These are phyloP conservation scores for Fomitopsis pulvina DNA, from an alignment of 768 basidiomycete genomes.

Conservation along the genomic window DNA sequence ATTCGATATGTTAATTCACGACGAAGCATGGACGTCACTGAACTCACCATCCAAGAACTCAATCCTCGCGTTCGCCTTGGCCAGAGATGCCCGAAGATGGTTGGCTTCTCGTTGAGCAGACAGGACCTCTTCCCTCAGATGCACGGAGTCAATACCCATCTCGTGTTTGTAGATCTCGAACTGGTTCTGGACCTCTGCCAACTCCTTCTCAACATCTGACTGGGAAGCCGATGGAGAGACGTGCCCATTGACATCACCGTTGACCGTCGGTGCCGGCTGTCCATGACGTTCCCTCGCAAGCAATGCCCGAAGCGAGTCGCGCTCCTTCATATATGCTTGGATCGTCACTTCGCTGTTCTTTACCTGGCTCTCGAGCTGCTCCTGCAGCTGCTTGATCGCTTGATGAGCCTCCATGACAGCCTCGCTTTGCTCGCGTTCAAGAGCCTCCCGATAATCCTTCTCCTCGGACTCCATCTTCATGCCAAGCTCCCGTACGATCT, in stretches of 20 bases:
- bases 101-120: conserved; percentile 63
- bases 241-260: conserved; percentile 28
- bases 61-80: conserved; percentile 78
- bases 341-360: conserved; percentile 62
- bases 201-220: conserved; percentile 46
- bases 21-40: background rate
- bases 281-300: conserved; percentile 39
- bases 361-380: conserved; percentile 75
- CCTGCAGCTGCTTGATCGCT: conserved; percentile 71
- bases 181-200: conserved; percentile 69
- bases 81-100: conserved; percentile 57
- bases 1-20: background rate
- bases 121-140: conserved; percentile 64
- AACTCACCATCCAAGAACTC: conserved; percentile 69
- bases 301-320: conserved; percentile 78
- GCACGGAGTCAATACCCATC: conserved; percentile 70
- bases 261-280: conserved; percentile 12
- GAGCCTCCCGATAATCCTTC: conserved; percentile 59
- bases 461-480: conserved; percentile 83
- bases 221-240: conserved; percentile 8
- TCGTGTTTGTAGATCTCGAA: conserved; percentile 78
- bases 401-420: conserved; percentile 86
- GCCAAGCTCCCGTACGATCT: conserved; percentile 77
- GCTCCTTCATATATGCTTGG: conserved; percentile 79
- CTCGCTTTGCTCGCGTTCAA: conserved; percentile 70